Evolutionary conservation across 148 eudicot genomes (phyloP).

Genomic region (Rhododendron molle): DNA sequence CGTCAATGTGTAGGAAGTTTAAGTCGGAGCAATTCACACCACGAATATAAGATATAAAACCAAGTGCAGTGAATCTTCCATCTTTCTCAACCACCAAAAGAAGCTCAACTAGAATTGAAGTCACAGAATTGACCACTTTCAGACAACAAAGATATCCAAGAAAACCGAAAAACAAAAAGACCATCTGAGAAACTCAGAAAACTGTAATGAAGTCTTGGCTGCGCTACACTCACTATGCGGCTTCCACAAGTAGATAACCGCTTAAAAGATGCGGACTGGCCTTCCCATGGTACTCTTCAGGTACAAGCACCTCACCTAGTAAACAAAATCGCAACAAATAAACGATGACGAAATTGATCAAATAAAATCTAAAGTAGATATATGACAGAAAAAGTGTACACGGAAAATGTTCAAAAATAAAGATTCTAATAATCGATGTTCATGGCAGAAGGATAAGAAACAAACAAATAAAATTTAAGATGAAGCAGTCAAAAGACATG

Average conservation of each 20-base stretch:
- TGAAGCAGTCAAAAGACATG: background rate
- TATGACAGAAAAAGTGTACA: background rate
- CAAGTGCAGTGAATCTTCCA: background rate
- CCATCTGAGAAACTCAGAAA: background rate
- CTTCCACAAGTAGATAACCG: background rate
- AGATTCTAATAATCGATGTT: background rate
- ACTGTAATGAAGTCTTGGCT: conserved; percentile 3
- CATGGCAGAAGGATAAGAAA: background rate
- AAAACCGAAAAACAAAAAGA: background rate
- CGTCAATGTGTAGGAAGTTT: background rate
- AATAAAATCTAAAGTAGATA: background rate
- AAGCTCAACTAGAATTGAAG: background rate
- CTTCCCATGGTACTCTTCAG: conserved; percentile 45
- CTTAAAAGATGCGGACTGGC: conserved; percentile 38
- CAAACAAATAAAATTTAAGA: background rate
- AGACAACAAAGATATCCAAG: background rate
- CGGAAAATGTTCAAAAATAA: background rate
- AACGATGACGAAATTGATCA: background rate
- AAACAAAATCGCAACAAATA: background rate
- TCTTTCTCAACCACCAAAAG: background rate
- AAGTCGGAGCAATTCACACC: background rate
- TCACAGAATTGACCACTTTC: background rate
- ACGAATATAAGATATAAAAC: background rate
- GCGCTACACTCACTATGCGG: background rate
- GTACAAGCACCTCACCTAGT: conserved; percentile 44